phyloP scores from a whole-genome alignment of 345 rosid genomes.

The Durio zibethinus region DNA sequence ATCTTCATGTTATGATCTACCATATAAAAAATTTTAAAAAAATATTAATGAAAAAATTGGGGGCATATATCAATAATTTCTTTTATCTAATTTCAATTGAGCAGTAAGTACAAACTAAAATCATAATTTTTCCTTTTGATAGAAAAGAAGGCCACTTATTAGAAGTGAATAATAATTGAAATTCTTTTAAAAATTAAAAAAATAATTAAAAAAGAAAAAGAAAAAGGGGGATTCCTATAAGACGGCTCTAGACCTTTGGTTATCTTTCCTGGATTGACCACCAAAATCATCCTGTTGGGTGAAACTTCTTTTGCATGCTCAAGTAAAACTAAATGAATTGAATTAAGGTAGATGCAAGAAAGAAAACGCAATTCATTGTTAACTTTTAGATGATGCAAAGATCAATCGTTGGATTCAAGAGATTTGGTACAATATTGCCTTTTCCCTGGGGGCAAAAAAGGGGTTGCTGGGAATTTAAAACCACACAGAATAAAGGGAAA shows the following conservation, averaged over 20 bases:
- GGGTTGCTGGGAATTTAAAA: neutral
- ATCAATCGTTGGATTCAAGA: neutral
- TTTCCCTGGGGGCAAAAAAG: neutral
- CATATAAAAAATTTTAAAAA: too few relatives aligned
- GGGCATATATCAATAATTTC: neutral
- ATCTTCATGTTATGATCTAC: too few relatives aligned
- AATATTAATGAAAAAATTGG: neutral
- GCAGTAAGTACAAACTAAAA: constrained; percentile 8
- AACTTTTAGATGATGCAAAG: neutral
- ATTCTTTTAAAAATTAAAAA: neutral
- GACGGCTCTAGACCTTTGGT: neutral
- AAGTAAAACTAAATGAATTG: too few relatives aligned
- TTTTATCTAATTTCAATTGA: neutral
- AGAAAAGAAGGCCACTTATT: neutral
- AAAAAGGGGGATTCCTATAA: neutral
- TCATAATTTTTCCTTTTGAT: neutral
- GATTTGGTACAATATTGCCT: neutral
- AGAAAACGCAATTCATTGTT: neutral
- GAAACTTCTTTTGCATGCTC: neutral
- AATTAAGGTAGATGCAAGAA: too few relatives aligned
- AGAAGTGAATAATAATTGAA: constrained; percentile 5
- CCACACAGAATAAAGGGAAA: neutral
- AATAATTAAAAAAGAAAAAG: neutral
- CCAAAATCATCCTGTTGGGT: neutral
- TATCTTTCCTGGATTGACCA: neutral